phyloP scores from a whole-genome alignment of 495 filamentous ascomycete species.

The Stereocaulon alpinum region DNA sequence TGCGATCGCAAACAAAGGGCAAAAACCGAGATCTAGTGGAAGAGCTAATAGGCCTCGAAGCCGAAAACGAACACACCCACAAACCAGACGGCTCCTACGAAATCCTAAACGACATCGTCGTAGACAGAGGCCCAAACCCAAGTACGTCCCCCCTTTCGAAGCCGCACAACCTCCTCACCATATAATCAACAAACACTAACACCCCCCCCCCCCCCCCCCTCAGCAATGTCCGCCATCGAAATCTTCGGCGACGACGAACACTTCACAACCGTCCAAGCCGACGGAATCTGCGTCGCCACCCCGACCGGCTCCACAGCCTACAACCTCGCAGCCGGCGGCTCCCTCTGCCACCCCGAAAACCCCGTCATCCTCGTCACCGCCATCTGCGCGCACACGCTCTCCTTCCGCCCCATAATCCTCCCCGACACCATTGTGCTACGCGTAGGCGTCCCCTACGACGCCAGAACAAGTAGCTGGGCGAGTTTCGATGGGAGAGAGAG shows the following conservation, averaged over 20 bases:
- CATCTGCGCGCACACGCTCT: conserved; percentile 92
- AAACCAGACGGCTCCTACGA: conserved; percentile 69
- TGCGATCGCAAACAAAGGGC: conserved; percentile 55
- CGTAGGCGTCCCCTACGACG: conserved; percentile 85
- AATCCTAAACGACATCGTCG: conserved; percentile 86
- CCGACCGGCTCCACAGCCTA: conserved; percentile 94
- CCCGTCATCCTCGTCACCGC: conserved; percentile 92
- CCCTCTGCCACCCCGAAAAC: conserved; percentile 92
- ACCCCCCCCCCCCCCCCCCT: conserved; percentile 16
- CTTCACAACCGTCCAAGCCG: conserved; percentile 77
- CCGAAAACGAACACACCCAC: conserved; percentile 71
- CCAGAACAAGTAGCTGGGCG: conserved; percentile 82
- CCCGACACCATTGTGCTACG: conserved; percentile 91
- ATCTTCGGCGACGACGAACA: conserved; percentile 94
- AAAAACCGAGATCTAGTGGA: conserved; percentile 64
- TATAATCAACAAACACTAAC: too few species aligned
- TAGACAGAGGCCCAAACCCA: conserved; percentile 84
- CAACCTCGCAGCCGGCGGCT: conserved; percentile 92
- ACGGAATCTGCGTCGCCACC: conserved; percentile 83
- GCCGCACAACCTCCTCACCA: not conserved
- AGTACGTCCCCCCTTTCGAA: conserved; percentile 48
- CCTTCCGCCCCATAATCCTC: conserved; percentile 89
- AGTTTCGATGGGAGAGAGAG: conserved; percentile 91
- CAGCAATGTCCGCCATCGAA: conserved; percentile 49
- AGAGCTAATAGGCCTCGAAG: conserved; percentile 75